phyloP scores from a whole-genome alignment of 1,284 basidiomycete species.

The Chondrostereum purpureum region DNA sequence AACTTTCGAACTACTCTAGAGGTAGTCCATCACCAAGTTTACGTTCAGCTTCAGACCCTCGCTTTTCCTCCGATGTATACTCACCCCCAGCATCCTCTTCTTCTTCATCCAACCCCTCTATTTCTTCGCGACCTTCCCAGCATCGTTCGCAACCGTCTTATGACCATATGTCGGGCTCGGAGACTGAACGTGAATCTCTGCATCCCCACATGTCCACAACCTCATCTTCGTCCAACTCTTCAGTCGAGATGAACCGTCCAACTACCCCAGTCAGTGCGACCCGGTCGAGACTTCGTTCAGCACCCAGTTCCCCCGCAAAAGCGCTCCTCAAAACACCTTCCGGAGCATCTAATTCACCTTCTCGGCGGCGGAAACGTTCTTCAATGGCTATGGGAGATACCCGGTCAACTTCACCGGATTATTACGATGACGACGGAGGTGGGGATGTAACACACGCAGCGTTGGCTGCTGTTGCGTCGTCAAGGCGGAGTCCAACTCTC shows the following conservation, averaged over 20 bases:
- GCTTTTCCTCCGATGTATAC: conserved; percentile 20
- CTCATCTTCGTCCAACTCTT: conserved; percentile 12
- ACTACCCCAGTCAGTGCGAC: conserved; percentile 21
- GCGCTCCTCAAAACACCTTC: conserved; percentile 19
- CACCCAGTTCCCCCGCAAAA: conserved; percentile 49
- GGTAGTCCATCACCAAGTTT: conserved; percentile 28
- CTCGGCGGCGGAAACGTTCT: conserved; percentile 18
- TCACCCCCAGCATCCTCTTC: conserved; percentile 25
- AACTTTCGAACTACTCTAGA: conserved; percentile 50
- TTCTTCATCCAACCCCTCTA: conserved; percentile 22
- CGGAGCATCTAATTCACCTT: conserved; percentile 5
- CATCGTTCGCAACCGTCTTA: conserved; percentile 20
- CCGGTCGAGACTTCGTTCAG: conserved; percentile 38
- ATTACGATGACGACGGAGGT: conserved; percentile 17
- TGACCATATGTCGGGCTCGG: conserved; percentile 59
- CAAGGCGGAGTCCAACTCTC: conserved; percentile 37
- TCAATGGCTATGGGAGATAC: conserved; percentile 20
- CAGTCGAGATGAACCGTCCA: conserved; percentile 10
- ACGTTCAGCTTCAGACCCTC: conserved; percentile 23
- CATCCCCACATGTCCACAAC: conserved; percentile 21
- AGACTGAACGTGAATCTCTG: conserved; percentile 65
- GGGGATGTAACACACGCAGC: conserved; percentile 49
- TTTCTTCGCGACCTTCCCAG: conserved; percentile 25
- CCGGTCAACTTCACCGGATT: conserved; percentile 18
- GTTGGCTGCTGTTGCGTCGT: conserved; percentile 53